These are phyloP conservation scores for Ophidiomyces ophidiicola DNA, from an alignment of 2,329 filamentous ascomycete species.

Conservation along the genomic window DNA sequence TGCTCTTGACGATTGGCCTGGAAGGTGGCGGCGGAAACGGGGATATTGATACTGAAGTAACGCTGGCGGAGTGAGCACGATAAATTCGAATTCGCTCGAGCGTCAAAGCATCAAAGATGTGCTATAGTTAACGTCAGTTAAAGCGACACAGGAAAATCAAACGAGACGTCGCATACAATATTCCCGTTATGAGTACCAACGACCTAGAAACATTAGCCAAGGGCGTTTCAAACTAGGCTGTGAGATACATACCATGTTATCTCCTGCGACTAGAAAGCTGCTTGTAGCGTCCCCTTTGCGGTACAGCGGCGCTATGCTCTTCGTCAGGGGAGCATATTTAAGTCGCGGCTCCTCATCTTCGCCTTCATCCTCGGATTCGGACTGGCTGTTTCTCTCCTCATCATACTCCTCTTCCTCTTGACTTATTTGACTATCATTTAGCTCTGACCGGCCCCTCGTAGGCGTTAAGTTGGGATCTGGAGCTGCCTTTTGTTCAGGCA, in stretches of 20 bases:
- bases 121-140: conserved; percentile 40
- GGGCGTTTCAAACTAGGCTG: background rate
- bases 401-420: conserved; percentile 19
- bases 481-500: conserved; percentile 14
- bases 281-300: conserved; percentile 92
- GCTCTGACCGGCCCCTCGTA: conserved; percentile 12
- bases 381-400: conserved; percentile 30
- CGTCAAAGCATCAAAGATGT: conserved; percentile 71
- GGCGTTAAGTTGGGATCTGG: background rate
- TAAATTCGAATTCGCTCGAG: conserved; percentile 76
- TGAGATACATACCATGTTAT: conserved; percentile 69
- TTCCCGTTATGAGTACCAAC: conserved; percentile 94
- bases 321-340: conserved; percentile 83
- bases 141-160: conserved; percentile 1
- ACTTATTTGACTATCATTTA: conserved; percentile 11
- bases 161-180: conserved; percentile 52
- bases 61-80: conserved; percentile 81
- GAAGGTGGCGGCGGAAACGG: conserved; percentile 57
- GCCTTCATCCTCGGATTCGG: conserved; percentile 58
- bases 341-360: conserved; percentile 89
- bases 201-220: conserved; percentile 47
- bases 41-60: conserved; percentile 81
- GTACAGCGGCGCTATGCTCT: conserved; percentile 67
- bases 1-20: conserved; percentile 1
- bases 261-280: conserved; percentile 75